phyloP scores from a whole-genome alignment of 2,329 filamentous ascomycete species.

The Atkinsonella texensis region DNA sequence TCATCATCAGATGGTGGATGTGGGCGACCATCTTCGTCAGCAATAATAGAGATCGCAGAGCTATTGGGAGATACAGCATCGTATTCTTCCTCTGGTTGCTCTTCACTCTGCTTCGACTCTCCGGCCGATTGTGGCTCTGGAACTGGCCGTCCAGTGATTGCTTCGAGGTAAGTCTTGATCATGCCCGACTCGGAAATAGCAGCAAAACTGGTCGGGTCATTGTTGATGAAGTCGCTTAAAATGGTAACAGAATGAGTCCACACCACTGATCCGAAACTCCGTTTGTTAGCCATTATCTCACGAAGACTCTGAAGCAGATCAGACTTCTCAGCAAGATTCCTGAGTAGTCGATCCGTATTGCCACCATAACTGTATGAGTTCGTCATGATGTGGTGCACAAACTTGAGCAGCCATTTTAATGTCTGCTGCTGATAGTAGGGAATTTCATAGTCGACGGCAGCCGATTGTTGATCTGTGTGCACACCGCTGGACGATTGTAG shows the following conservation, averaged over 20 bases:
- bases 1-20: constrained; percentile 42
- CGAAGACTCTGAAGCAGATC: constrained; percentile 69
- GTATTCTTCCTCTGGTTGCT: constrained; percentile 21
- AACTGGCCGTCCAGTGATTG: constrained; percentile 51
- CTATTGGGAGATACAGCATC: constrained; percentile 26
- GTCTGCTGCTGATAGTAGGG: constrained; percentile 90
- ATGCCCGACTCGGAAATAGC: constrained; percentile 91
- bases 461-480: constrained; percentile 55
- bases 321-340: constrained; percentile 90
- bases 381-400: constrained; percentile 89
- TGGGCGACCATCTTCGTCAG: constrained; percentile 26
- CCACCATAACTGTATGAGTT: constrained; percentile 57
- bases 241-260: constrained; percentile 94
- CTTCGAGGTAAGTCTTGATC: constrained; percentile 73
- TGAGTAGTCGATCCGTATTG: constrained; percentile 78
- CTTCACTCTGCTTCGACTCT: constrained; percentile 17
- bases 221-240: constrained; percentile 93
- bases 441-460: constrained; percentile 83
- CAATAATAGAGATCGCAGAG: constrained; percentile 26
- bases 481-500: constrained; percentile 63
- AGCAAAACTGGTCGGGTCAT: constrained; percentile 93
- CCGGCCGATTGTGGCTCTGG: constrained; percentile 17
- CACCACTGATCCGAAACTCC: constrained; percentile 76
- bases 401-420: constrained; percentile 87
- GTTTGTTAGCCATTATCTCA: constrained; percentile 67